Base-by-base conservation (phyloP, 208 protist species). In the Phytomonas sp. region DNA sequence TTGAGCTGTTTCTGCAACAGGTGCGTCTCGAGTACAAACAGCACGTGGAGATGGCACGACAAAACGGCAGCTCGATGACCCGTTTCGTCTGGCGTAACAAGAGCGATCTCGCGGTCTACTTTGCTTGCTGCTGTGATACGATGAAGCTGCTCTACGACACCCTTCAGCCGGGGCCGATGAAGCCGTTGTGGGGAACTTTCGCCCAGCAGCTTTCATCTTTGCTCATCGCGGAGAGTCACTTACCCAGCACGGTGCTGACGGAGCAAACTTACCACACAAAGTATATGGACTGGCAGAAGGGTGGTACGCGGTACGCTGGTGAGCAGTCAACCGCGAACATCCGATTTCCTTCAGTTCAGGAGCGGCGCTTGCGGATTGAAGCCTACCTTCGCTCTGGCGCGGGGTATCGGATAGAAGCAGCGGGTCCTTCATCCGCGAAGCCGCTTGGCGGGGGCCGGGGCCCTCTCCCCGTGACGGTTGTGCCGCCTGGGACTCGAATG, bases 281-380 rank as follows among this genome's bases (percentile, higher is more conserved):
- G 77, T 95, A 85, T 74, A 70, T 88, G 67, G 90, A 95, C 74
- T 95, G 90, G 87, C 67, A 89, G 40, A 93, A 95, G 74, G 90
- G 90, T 32, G 90, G 90, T 56, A 95, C 90, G 12, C 87, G 90
- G 4, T 95, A 95, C 81, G 81, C 62, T 11, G 81, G 83, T 0
- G 84, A 84, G 31, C 78, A 89, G 67, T 69, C 73, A n/a, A 63
- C 78, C 0, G 67, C 87, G 3, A 95, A 95, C 69, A 81, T 95
- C 0, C 84, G 87, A 19, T 95, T 95, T 68, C 87, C 90, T 23
- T 93, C 87, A 31, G 90, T 79, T 10, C 71, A 79, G 30, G 87
- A 93, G 56, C 84, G 90, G 30, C 88, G 81, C 14, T 23, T 80
- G n/a, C 90, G 89, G 74, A 75, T 95, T 29, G 90, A 93, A 49